Conservation (phyloP, 176 grass and related monocot species). For the maize (Zea mays) region DNA sequence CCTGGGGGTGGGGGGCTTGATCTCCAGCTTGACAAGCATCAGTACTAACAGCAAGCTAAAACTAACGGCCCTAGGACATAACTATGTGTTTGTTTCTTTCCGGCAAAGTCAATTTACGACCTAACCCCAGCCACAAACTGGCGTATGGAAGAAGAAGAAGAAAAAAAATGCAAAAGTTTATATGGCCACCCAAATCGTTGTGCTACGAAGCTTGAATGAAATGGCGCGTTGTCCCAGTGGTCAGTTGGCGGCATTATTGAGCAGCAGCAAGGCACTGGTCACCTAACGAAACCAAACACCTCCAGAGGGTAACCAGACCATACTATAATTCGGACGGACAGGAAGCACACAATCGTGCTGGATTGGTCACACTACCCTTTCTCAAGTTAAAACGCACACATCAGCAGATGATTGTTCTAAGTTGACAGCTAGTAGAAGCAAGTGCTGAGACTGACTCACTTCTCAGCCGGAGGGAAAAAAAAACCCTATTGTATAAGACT, state of each 20-base stretch:
- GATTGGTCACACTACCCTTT: neutral
- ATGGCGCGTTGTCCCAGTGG: neutral
- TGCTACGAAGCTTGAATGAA: neutral
- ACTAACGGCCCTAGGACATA: neutral
- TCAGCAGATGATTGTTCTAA: constrained; percentile 35
- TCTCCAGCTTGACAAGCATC: constrained; percentile 10
- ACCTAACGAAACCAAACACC: constrained; percentile 42
- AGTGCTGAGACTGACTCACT: constrained; percentile 4
- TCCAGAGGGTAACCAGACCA: constrained; percentile 12
- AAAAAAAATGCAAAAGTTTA: constrained; percentile 12
- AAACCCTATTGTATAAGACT: constrained; percentile 23
- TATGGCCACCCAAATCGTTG: constrained; percentile 9
- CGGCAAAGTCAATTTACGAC: neutral
- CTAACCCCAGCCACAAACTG: constrained; percentile 22
- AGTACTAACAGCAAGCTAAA: neutral
- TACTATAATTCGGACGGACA: neutral
- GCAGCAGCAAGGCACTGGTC: constrained; percentile 33
- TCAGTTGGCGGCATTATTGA: constrained; percentile 22
- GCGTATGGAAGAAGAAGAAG: neutral
- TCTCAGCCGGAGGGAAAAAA: constrained; percentile 20
- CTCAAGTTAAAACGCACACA: constrained; percentile 16
- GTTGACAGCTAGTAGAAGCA: constrained; percentile 22
- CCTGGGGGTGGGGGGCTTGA: neutral
- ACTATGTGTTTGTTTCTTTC: neutral
- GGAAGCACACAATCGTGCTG: neutral